Evolutionary conservation across 2,329 filamentous ascomycete species (phyloP).

Genomic region (Penicillium sp.): DNA sequence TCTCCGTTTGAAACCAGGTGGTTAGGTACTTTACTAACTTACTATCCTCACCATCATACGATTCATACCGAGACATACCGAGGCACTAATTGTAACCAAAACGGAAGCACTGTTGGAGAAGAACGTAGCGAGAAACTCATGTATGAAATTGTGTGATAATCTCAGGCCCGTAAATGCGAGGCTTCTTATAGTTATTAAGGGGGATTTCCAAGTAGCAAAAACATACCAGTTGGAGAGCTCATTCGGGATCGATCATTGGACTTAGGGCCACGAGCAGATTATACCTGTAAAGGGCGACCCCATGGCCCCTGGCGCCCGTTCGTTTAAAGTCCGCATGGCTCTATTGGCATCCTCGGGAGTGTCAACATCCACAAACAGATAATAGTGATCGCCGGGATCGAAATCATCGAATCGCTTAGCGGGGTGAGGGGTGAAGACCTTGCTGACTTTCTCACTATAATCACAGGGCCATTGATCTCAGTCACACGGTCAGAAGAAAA

Average conservation of each 20-base stretch:
- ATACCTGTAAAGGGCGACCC: slow-evolving; percentile 40
- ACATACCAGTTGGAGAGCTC: not conserved
- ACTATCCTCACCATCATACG: too few relatives aligned
- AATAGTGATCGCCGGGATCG: slow-evolving; percentile 57
- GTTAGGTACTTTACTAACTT: too few relatives aligned
- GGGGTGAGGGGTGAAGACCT: slow-evolving; percentile 57
- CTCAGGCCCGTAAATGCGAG: slow-evolving; percentile 5
- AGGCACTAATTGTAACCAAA: not conserved
- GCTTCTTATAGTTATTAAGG: slow-evolving; percentile 9
- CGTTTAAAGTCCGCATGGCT: slow-evolving; percentile 48
- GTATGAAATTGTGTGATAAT: slow-evolving; percentile 2
- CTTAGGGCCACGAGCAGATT: slow-evolving; percentile 39
- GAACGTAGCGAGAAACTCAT: not conserved
- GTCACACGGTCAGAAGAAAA: not conserved
- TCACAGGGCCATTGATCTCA: not conserved
- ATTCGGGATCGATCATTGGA: not conserved
- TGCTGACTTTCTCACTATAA: slow-evolving; percentile 46
- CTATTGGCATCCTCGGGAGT: slow-evolving; percentile 52
- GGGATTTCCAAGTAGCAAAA: not conserved
- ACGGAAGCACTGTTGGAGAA: not conserved
- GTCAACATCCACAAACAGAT: slow-evolving; percentile 63
- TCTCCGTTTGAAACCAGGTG: too few relatives aligned
- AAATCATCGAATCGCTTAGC: slow-evolving; percentile 49
- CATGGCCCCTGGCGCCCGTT: slow-evolving; percentile 41
- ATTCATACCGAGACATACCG: too few relatives aligned